phyloP scores from a whole-genome alignment of 140 eudicot species.

The Senecio squalidus region DNA sequence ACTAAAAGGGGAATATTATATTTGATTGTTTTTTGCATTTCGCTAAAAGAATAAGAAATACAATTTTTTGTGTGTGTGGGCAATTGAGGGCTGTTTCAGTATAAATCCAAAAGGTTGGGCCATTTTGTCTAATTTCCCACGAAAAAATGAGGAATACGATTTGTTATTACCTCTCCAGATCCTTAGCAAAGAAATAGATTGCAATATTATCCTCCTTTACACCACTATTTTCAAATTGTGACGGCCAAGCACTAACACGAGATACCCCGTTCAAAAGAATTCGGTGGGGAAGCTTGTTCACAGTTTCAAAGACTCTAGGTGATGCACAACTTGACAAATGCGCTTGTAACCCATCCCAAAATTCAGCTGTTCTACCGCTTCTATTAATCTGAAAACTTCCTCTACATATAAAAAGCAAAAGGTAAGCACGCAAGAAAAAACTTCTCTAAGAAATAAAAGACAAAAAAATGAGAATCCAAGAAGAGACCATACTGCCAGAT shows the following conservation, averaged over 20 bases:
- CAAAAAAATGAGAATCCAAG: conserved; percentile 7
- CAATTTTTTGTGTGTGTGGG: no score
- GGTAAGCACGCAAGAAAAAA: no score
- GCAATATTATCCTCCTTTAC: conserved; percentile 76
- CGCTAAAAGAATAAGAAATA: no score
- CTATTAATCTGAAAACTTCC: conserved; percentile 81
- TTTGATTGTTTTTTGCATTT: no score
- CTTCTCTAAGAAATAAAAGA: background rate
- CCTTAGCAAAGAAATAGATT: conserved; percentile 86
- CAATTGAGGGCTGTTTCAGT: no score
- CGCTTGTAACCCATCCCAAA: conserved; percentile 89
- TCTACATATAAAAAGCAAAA: conserved; percentile 34
- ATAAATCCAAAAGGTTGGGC: no score
- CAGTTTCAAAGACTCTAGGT: conserved; percentile 61
- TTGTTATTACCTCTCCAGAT: conserved; percentile 60
- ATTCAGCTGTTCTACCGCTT: conserved; percentile 45
- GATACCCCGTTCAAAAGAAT: conserved; percentile 68
- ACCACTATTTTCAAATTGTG: conserved; percentile 68
- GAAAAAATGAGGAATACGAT: no score
- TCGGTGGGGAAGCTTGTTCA: conserved; percentile 54
- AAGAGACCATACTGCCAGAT: conserved; percentile 81
- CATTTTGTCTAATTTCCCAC: no score
- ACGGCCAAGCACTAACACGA: conserved; percentile 83
- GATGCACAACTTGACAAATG: conserved; percentile 85
- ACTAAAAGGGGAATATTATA: no score